Evolutionary conservation across 306 rosid species (phyloP), one percentile per base, ranked within the genome.

Genomic region (Hippophae tibetana): DNA sequence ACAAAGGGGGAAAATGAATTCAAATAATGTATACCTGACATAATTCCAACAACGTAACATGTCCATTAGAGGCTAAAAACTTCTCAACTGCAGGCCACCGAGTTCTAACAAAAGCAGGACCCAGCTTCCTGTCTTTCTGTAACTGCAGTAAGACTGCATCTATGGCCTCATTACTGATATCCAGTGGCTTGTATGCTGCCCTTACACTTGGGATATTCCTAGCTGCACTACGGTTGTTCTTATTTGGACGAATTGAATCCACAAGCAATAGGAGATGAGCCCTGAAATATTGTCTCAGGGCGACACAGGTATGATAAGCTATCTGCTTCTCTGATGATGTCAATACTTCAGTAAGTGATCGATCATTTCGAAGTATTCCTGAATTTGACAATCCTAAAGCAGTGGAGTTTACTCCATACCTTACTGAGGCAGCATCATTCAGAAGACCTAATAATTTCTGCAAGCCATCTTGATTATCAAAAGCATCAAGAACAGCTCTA

Each of bases 291-390:
- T 93, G 97, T 51, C 95, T 84, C 73, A 93, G 65, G 55, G 97
- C 94, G 73, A 82, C 90, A 74, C 97, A 88, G 3, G 97, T 82
- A 69, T 93, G 95, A 67, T 86, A 93, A 51, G 99, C 99, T 53
- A 93, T 80, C 79, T 88, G 97, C 83, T 93, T 93, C 78, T 89
- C 97, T 48, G 90, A 93, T 57, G 97, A 86, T 26, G 97, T 93
- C 69, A 93, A 79, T 43, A 74, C 97, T 80, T 88, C 99, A 13
- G 94, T 79, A 60, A 89, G 80, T 7, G 89, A 86, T 60, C 95
- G 78, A 31, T 93, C 99, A 80, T 86, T 85, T 71, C 95, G 85
- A 69, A 86, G 76, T 31, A 84, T 75, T 56, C 90, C 99, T 11
- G 83, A 58, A 68, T 63, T 67, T 55, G 96, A 70, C 56, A 86